phyloP scores from a whole-genome alignment of 1,284 basidiomycete genomes.

The Somion occarium region DNA sequence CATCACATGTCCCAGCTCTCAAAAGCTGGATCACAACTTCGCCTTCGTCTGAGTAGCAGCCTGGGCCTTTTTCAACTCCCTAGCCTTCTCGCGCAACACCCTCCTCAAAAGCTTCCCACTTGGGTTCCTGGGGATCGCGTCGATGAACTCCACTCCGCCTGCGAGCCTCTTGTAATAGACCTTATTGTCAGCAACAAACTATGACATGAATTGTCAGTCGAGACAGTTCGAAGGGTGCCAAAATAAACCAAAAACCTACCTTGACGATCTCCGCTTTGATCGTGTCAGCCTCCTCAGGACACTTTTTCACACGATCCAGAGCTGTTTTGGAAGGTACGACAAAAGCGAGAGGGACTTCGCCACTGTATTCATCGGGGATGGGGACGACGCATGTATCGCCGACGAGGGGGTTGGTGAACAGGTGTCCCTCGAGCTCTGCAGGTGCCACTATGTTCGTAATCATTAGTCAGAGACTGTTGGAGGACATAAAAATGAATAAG shows the following conservation, averaged over 20 bases:
- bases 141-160: constrained; percentile 17
- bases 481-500: neutral
- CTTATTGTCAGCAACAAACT: constrained; percentile 19
- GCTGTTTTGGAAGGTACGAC: constrained; percentile 50
- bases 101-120: constrained; percentile 18
- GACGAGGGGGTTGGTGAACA: constrained; percentile 69
- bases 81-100: constrained; percentile 18
- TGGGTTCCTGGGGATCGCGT: constrained; percentile 18
- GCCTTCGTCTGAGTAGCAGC: no score
- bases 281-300: constrained; percentile 31
- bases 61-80: constrained; percentile 9
- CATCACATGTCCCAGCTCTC: no score
- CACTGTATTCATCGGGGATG: constrained; percentile 72
- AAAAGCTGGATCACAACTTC: no score
- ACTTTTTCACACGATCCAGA: constrained; percentile 31
- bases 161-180: constrained; percentile 18
- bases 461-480: neutral
- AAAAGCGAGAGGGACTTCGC: constrained; percentile 74
- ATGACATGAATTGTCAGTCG: neutral
- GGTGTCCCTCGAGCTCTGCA: constrained; percentile 44
- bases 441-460: constrained; percentile 34
- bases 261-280: constrained; percentile 21
- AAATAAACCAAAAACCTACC: constrained; percentile 12
- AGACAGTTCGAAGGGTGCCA: no score
- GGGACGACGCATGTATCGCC: constrained; percentile 73